These are phyloP conservation scores for Sclerotiophoma versabilis DNA, from an alignment of 2,329 filamentous ascomycete species.

Conservation along the genomic window DNA sequence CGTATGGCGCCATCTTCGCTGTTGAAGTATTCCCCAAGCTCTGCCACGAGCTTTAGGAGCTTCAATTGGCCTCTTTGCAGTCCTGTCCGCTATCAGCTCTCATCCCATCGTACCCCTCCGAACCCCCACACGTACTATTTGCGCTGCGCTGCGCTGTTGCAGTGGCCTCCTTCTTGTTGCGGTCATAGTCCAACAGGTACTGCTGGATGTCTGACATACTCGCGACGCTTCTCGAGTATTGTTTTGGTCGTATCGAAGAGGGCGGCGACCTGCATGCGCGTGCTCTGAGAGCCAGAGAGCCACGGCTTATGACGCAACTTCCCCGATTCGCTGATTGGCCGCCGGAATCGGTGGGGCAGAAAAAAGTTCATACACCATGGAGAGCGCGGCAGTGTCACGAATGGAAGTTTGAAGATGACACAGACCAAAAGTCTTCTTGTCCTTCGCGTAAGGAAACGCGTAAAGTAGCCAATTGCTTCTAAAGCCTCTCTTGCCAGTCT, in stretches of 20 bases:
- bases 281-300: constrained; percentile 20
- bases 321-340: constrained; percentile 23
- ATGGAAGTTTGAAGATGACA: constrained; percentile 20
- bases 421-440: constrained; percentile 18
- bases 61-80: constrained; percentile 67
- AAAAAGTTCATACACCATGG: constrained; percentile 22
- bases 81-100: constrained; percentile 51
- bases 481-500: background rate
- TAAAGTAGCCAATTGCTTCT: constrained; percentile 11
- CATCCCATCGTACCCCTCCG: constrained; percentile 20
- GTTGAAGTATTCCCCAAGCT: constrained; percentile 71
- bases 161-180: constrained; percentile 56
- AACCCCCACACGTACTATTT: constrained; percentile 38
- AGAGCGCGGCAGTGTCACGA: constrained; percentile 12
- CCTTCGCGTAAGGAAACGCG: constrained; percentile 12
- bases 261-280: constrained; percentile 16
- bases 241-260: constrained; percentile 6
- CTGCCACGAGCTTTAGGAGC: constrained; percentile 68
- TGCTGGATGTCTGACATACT: constrained; percentile 61
- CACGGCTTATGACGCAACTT: constrained; percentile 25
- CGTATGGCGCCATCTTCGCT: constrained; percentile 67
- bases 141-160: constrained; percentile 54
- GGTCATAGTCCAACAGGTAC: constrained; percentile 59
- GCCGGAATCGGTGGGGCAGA: constrained; percentile 17
- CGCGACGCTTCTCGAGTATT: constrained; percentile 19